Base-by-base conservation (phyloP, 129 eudicot species). In the Flaveria trinervia region DNA sequence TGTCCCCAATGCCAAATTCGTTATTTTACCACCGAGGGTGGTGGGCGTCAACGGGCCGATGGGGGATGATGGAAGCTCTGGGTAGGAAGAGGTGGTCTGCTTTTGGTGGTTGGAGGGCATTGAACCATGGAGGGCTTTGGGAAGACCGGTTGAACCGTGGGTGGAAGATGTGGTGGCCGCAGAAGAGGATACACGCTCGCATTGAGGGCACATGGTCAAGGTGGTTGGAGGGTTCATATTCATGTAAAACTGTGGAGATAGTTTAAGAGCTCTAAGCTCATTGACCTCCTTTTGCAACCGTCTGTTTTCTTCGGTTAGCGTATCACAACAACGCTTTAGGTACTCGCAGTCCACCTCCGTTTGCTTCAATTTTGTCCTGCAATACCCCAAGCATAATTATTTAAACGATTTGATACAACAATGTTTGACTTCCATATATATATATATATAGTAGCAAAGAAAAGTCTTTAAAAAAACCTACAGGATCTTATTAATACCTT, bases 321-420 rank as follows among this genome's bases (percentile, higher is more conserved):
- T 85, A 83, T 91, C 88, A 8, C 97, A 91, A 50, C 86, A 83
- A 22, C 94, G 86, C 76, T 79, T 86, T 49, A 88, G 45, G 43
- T 88, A 88, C 83, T 89, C 93, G 13, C 97, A 86, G 18, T 91
- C 94, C 17, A 91, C 97, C 72, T 88, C 97, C 7, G 90, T 91
- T 71, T 91, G 97, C 88, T 91, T 91, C 88, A 91, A 70, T 80
- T 91, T 91, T 22, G 97, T 91, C 86, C 94, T 91, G 79, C 67
- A 71, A 75, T 15, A 61, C 59, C 14, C 23, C 43, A 14, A 59
- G 0, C 20, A 28, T 12, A 4, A 12, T 45, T 45, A 45, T 57
- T 20, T 57, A 57, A 20, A 20, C 16, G 1, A 20, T 17, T 20
- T 22, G n/a, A 54, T 54, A 15, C 60, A 2, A 54, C 8, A 45